A percentile compares a stretch with the other conserved stretches of the same genome.
Evolutionary conservation across 2,329 filamentous ascomycete genomes (phyloP).

Genomic region (Ophiostoma ulmi): DNA sequence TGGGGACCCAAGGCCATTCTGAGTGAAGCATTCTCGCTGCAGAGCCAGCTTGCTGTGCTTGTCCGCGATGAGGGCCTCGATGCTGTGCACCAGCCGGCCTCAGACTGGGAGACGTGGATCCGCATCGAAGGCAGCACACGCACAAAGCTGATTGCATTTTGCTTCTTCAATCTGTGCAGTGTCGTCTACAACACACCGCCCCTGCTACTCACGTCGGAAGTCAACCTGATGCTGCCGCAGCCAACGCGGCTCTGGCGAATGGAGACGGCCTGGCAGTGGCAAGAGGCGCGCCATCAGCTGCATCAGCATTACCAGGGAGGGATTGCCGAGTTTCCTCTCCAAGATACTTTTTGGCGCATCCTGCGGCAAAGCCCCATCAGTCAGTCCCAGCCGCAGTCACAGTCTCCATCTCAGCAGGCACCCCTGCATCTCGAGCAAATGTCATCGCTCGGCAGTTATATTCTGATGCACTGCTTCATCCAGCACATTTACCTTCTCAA

Average conservation of each 20-base stretch:
- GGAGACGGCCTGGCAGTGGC: conserved; percentile 56
- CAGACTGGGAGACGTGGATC: conserved; percentile 58
- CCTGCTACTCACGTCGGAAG: conserved; percentile 52
- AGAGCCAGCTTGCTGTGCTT: conserved; percentile 53
- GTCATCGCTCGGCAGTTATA: conserved; percentile 62
- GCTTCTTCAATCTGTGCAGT: conserved; percentile 59
- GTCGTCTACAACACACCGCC: conserved; percentile 58
- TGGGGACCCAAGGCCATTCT: conserved; percentile 58
- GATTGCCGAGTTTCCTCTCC: conserved; percentile 52
- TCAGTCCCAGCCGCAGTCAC: background rate
- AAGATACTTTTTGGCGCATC: conserved; percentile 41
- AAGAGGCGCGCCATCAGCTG: conserved; percentile 47
- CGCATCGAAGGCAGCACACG: conserved; percentile 52
- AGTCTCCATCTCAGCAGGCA: background rate
- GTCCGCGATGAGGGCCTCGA: conserved; percentile 55
- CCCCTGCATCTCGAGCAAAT: conserved; percentile 42
- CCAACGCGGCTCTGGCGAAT: conserved; percentile 54
- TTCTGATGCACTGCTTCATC: conserved; percentile 65
- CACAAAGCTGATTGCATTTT: conserved; percentile 57
- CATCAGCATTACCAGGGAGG: conserved; percentile 46
- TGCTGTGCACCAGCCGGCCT: conserved; percentile 42
- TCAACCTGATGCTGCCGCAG: conserved; percentile 52
- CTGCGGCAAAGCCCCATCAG: conserved; percentile 37
- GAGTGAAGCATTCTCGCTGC: conserved; percentile 54
- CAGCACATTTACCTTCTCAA: conserved; percentile 68